These are phyloP conservation scores for Daldinia loculata DNA, from an alignment of 495 filamentous ascomycete species.

Conservation along the genomic window DNA sequence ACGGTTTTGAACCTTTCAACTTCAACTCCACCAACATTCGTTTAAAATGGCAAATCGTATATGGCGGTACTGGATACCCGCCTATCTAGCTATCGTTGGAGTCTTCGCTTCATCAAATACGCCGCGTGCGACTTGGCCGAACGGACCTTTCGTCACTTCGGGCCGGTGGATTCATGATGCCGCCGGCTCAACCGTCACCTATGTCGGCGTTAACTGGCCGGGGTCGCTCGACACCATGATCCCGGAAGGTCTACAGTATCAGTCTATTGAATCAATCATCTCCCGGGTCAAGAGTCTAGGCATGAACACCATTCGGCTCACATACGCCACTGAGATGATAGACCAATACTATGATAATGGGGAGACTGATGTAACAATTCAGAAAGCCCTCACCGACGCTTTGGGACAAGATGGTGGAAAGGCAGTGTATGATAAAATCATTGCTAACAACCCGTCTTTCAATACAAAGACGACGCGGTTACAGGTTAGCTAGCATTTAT, in stretches of 20 bases:
- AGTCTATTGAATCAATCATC: constrained; percentile 59
- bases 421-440: constrained; percentile 50
- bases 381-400: constrained; percentile 54
- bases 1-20: constrained; percentile 16
- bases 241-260: constrained; percentile 67
- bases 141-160: constrained; percentile 48
- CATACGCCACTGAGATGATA: constrained; percentile 66
- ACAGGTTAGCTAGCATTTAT: constrained; percentile 44
- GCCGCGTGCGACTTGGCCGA: constrained; percentile 44
- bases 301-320: constrained; percentile 65
- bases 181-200: constrained; percentile 55
- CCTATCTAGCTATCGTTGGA: constrained; percentile 13
- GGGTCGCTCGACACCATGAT: constrained; percentile 64
- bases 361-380: constrained; percentile 57
- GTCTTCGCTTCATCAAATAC: constrained; percentile 20
- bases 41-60: constrained; percentile 22
- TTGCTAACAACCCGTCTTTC: constrained; percentile 58
- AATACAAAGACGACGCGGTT: constrained; percentile 53
- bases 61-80: constrained; percentile 17
- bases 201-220: constrained; percentile 66
- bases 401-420: constrained; percentile 55
- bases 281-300: constrained; percentile 58
- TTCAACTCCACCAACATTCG: constrained; percentile 18
- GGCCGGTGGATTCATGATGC: constrained; percentile 62
- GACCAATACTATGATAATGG: constrained; percentile 62